Conservation (phyloP, 163 green algal genomes). For the Volvox carteri region DNA sequence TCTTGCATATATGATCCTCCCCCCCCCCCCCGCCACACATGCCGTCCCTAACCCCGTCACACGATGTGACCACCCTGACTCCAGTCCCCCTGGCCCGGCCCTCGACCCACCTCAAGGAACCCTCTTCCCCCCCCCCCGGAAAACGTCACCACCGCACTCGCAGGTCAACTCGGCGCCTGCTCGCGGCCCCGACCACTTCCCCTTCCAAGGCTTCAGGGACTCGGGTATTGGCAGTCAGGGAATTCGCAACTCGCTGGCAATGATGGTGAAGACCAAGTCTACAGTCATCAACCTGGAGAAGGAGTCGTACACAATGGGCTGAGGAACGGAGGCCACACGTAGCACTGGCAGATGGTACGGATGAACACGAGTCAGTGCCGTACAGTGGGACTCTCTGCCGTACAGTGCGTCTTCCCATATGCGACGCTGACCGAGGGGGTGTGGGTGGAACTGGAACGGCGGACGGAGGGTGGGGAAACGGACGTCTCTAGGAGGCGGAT, state of each 20-base stretch:
- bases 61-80: not conserved
- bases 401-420: too few relatives aligned
- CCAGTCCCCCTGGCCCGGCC: not conserved
- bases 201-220: constrained; percentile 95
- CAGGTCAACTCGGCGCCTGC: constrained; percentile 93
- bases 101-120: not conserved
- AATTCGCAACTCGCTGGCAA: constrained; percentile 89
- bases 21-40: not conserved
- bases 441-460: too few relatives aligned
- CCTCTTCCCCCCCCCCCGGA: not conserved
- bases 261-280: constrained; percentile 97
- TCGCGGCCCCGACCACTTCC: constrained; percentile 92
- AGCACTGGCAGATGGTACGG: too few relatives aligned
- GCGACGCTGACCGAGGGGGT: too few relatives aligned
- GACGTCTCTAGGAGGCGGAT: too few relatives aligned
- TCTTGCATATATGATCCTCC: too few relatives aligned
- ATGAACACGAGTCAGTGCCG: too few relatives aligned
- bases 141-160: too few relatives aligned
- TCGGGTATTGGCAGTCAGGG: constrained; percentile 94
- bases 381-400: too few relatives aligned
- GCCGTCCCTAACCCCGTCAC: not conserved
- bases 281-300: constrained; percentile 95
- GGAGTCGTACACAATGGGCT: constrained; percentile 91
- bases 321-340: too few relatives aligned
- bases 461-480: too few relatives aligned